Evolutionary conservation across 2,329 filamentous ascomycete genomes (phyloP), one percentile per base, ranked within the genome.

Genomic region (Echinosphaeria canescens): DNA sequence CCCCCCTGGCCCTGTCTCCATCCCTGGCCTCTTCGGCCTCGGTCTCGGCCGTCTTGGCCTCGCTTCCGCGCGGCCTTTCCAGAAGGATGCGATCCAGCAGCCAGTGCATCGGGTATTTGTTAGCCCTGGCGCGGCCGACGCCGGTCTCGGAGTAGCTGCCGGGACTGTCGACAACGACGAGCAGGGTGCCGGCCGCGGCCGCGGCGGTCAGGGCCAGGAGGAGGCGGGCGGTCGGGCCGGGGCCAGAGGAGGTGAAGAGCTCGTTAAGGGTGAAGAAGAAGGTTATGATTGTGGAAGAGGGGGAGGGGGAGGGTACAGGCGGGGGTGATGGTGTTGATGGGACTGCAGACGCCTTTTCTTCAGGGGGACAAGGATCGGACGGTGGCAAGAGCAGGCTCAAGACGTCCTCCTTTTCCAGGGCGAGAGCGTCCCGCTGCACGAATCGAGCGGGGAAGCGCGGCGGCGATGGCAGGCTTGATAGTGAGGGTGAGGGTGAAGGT

Each of bases 181-280:
- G 53, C 22, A 85, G 46, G 3, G 79, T 66, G 1, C 68, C 73
- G 0, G 53, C 31, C 1, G 56, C 49, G 3, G 76, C 43, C 1
- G 50, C 36, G 2, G 62, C 53, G 1, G 75, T 79, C 12, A 93
- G 51, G 1, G 54, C 54, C 4, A 81, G 59, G 1, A 98, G 56
- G 35, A 95, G 73, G 4, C 56, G 54, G 1, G 85, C 91, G 0
- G 85, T 81, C 36, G 70, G 67, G 3, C 70, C 57, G 25, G 70
- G 55, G 14, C 82, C 66, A 2, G 73, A 80, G 0, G 66, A 57
- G 0, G 78, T 75, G 53, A 93, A 95, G 0, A 98, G 68, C 50
- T 98, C 88, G 46, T 95, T 95, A 25, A 95, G 62, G 0, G 85
- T 93, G 56, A 95, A 98, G 50, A 95, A 67, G 10, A 95, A 51